A percentile compares a stretch with the other conserved stretches of the same genome.
phyloP scores from a whole-genome alignment of 2,329 filamentous ascomycete species.

The Fusarium setosum region DNA sequence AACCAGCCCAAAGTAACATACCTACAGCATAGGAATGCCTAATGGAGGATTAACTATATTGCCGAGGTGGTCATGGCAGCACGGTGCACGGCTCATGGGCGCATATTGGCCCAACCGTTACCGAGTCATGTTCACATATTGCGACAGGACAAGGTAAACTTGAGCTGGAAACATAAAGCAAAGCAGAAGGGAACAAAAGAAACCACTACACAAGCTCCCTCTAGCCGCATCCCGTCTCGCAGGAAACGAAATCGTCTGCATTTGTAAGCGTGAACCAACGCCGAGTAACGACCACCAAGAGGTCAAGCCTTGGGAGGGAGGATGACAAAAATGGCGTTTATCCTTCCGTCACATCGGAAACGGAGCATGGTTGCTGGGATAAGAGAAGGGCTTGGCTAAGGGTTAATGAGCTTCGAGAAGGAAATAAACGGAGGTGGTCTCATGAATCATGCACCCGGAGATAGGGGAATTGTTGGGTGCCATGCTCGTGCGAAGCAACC shows the following conservation, averaged over 20 bases:
- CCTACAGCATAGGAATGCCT: too few relatives aligned
- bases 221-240: neutral
- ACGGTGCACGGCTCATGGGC: neutral
- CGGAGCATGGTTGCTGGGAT: neutral
- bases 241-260: neutral
- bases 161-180: neutral
- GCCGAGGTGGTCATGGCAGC: too few relatives aligned
- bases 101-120: neutral
- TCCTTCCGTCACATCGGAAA: neutral
- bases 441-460: constrained; percentile 28
- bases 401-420: neutral
- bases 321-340: neutral
- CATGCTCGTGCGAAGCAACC: constrained; percentile 10
- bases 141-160: neutral
- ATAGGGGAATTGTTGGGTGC: constrained; percentile 9
- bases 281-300: neutral
- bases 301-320: neutral
- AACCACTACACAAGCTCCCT: neutral
- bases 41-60: too few relatives aligned
- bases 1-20: too few relatives aligned
- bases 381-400: neutral
- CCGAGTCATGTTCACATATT: constrained; percentile 1
- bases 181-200: neutral
- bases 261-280: neutral
- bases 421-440: constrained; percentile 17